Base-by-base conservation (phyloP, 805 yeast genomes). In the Candida hispaniensis region DNA sequence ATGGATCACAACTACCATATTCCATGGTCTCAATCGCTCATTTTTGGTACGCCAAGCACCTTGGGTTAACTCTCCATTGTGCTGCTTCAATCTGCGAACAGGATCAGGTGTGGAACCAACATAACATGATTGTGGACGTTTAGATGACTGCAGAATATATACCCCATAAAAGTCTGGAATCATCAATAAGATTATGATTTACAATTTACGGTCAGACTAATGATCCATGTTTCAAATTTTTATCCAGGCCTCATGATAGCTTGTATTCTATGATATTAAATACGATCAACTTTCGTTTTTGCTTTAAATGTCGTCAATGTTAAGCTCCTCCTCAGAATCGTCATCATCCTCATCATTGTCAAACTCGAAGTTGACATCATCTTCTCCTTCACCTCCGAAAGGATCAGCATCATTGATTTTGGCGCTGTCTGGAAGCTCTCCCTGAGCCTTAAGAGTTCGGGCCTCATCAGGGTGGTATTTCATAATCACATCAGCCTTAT, bases 401-500 rank as follows among this genome's bases (percentile, higher is more conserved):
- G 93, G 83, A 59, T 88, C 96, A 47, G 94, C 85, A 69, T 91
- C 98, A 63, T 88, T 86, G 60, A 91, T 91, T 69, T 83, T 82
- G 42, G 97, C 96, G 49, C 77, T 71, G 61, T 91, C 97, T 44
- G 99, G 99, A 30, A 91, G 71, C 64, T 91, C 99, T 49, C 99
- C 98, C 60, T 78, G 80, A 45, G 73, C 79, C 66, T 91, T 93
- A 63, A 91, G 70, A 33, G 93, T 76, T 68, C 98, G 81, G 43
- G 98, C 98, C 64, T 91, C 99, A 55, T 91, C 99, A 34, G 95
- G 78, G 60, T 80, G 83, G 64, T 79, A 91, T 64, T 91, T 91
- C 61, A 88, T 93, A 40, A 91, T 88, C 48, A 91, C 96, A 59
- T 91, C 99, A 68, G 96, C 91, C 60, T 81, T 93, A 44, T 82